Percentiles rank a stretch among this genome's conserved stretches.
Evolutionary conservation across 2,329 filamentous ascomycete species (phyloP).

Genomic region (Scytalidium sp.): DNA sequence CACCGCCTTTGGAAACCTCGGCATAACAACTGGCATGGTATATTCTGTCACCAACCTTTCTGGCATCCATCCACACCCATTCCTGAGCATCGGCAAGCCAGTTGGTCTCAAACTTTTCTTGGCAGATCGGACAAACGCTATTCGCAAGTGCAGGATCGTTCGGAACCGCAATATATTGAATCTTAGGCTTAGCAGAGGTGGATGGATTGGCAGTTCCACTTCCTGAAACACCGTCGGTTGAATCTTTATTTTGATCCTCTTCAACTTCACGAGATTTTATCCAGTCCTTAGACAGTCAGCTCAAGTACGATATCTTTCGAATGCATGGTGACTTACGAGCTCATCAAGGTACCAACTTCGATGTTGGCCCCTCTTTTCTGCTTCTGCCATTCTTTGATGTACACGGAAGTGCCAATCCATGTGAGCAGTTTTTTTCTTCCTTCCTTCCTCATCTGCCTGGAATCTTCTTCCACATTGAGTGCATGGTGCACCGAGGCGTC

Average conservation of each 20-base stretch:
- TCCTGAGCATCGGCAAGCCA: slow-evolving; percentile 94
- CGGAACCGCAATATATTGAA: slow-evolving; percentile 77
- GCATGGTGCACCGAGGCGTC: slow-evolving; percentile 81
- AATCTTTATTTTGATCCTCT: slow-evolving; percentile 53
- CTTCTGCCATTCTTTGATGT: slow-evolving; percentile 83
- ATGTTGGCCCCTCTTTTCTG: slow-evolving; percentile 81
- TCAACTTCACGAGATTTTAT: slow-evolving; percentile 78
- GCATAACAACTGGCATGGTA: slow-evolving; percentile 89
- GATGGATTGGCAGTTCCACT: slow-evolving; percentile 37
- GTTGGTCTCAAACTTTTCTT: slow-evolving; percentile 88
- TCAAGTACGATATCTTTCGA: not conserved
- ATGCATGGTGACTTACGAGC: slow-evolving; percentile 51
- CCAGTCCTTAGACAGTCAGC: slow-evolving; percentile 67
- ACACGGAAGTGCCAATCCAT: slow-evolving; percentile 99
- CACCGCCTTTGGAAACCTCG: slow-evolving; percentile 70
- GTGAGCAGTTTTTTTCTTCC: slow-evolving; percentile 82
- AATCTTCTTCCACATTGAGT: slow-evolving; percentile 91
- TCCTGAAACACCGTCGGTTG: slow-evolving; percentile 35
- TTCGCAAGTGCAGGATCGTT: slow-evolving; percentile 73
- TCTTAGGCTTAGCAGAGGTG: slow-evolving; percentile 44
- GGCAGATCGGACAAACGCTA: slow-evolving; percentile 86
- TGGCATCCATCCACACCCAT: slow-evolving; percentile 93
- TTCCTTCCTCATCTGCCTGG: slow-evolving; percentile 70
- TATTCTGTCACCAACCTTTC: slow-evolving; percentile 72
- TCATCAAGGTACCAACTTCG: slow-evolving; percentile 95